Conservation (phyloP, 2,329 filamentous ascomycete species). For the Aureobasidium lini region DNA sequence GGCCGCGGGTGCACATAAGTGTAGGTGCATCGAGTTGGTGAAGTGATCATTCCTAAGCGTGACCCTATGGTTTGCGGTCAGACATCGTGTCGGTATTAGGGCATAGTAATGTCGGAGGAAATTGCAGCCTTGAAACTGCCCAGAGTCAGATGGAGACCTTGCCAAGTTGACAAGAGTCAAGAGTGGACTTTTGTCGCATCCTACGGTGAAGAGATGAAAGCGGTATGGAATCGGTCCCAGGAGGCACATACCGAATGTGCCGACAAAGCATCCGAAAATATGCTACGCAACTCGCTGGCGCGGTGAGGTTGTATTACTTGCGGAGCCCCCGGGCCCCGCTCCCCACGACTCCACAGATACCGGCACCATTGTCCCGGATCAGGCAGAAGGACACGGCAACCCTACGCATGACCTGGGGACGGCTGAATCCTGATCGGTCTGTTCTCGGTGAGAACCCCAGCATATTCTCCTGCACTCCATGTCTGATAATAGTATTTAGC, state of each 20-base stretch:
- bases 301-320: slow-evolving; percentile 2
- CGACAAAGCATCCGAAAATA: neutral
- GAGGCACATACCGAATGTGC: neutral
- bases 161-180: slow-evolving; percentile 4
- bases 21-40: neutral
- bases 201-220: neutral
- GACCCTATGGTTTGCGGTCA: neutral
- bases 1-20: neutral
- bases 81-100: neutral
- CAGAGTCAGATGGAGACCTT: neutral
- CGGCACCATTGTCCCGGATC: neutral
- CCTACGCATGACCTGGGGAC: slow-evolving; percentile 4
- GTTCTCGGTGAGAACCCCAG: slow-evolving; percentile 4
- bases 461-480: neutral
- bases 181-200: neutral
- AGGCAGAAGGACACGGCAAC: neutral
- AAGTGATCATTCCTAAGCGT: neutral
- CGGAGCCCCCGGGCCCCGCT: slow-evolving; percentile 1
- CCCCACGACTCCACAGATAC: slow-evolving; percentile 7
- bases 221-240: neutral
- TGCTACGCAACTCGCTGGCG: neutral
- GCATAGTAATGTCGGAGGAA: neutral
- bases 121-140: neutral
- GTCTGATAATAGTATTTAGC: neutral
- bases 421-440: neutral